A percentile compares a stretch with the other conserved stretches of the same genome.
These are phyloP conservation scores for Blastobotrys apis DNA, from an alignment of 1,139 yeast species.

Conservation along the genomic window DNA sequence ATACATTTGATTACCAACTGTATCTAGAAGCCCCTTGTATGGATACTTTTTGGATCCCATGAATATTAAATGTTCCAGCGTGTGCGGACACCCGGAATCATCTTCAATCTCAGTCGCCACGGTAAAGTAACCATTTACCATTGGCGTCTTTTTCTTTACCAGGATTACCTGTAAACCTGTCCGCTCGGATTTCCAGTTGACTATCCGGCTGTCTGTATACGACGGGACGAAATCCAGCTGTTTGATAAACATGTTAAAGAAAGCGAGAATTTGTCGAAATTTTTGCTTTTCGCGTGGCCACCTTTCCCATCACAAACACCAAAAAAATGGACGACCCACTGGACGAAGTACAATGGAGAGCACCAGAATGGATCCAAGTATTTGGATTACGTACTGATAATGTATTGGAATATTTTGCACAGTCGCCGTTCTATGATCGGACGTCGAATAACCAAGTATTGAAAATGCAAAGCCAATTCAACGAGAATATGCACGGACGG, in stretches of 20 bases:
- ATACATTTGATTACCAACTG: constrained; percentile 77
- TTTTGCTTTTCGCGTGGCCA: neutral
- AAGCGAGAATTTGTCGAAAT: neutral
- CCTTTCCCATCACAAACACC: neutral
- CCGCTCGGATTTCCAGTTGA: constrained; percentile 64
- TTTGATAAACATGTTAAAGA: neutral
- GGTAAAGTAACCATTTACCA: constrained; percentile 89
- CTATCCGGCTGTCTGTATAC: constrained; percentile 21
- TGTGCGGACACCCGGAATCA: constrained; percentile 93
- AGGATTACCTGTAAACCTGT: constrained; percentile 82
- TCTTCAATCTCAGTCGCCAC: constrained; percentile 87
- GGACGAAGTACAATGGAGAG: constrained; percentile 94
- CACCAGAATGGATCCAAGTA: constrained; percentile 94
- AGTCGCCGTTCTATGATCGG: constrained; percentile 92
- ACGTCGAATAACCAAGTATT: constrained; percentile 91
- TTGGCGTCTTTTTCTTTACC: constrained; percentile 77
- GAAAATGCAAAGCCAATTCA: constrained; percentile 89
- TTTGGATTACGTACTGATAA: constrained; percentile 79
- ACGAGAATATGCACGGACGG: constrained; percentile 47
- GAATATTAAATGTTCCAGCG: constrained; percentile 88
- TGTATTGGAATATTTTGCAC: constrained; percentile 86
- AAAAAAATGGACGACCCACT: constrained; percentile 29
- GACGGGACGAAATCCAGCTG: constrained; percentile 28
- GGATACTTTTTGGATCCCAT: constrained; percentile 93
- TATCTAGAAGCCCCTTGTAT: constrained; percentile 85